Evolutionary conservation across 1,284 basidiomycete genomes (phyloP), one percentile per base, ranked within the genome.

Genomic region (Fomitopsis betulina): DNA sequence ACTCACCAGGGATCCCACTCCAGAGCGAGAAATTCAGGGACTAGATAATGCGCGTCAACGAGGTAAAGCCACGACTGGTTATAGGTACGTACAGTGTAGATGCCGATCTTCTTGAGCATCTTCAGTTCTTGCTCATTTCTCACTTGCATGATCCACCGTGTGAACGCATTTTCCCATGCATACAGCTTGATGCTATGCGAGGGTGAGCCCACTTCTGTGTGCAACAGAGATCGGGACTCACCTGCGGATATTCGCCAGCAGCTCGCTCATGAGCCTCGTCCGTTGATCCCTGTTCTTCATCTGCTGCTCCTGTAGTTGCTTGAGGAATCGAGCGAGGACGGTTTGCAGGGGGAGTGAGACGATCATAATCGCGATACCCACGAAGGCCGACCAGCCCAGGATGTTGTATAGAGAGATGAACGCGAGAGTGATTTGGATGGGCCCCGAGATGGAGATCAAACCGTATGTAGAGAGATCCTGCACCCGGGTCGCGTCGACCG

Each of bases 341-440:
- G 92, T 92, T 65, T 94, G 95, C 61, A 94, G 68, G 1, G 94
- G 94, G 54, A 91, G 76, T 0, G 87, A 89, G 56, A 93, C 70
- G 45, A 94, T 71, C 94, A 98, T 97, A 69, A 98, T 89, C 0
- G 79, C 93, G 3, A 98, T 93, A 12, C 96, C 96, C 53, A 94
- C 89, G 66, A 98, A 95, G 0, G 92, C 89, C 17, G 92, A 83
- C 93, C 93, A 96, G 3, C 95, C 96, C 21, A 98, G 83, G 21
- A 98, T 84, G 62, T 86, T 80, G 71, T 94, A 94, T 3, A 98
- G 79, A 6, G 92, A 95, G 37, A 97, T 73, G 70, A 98, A 98
- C 0, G 96, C 95, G 13, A 98, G 79, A 7, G 77, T 82, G 63
- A 98, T 93, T 86, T 90, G 87, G 63, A 87, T 78, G 5, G 87